Percentiles rank a stretch among this genome's conserved stretches.
phyloP scores from a whole-genome alignment of 2,329 filamentous ascomycete genomes.

The Aspergillus sp. region DNA sequence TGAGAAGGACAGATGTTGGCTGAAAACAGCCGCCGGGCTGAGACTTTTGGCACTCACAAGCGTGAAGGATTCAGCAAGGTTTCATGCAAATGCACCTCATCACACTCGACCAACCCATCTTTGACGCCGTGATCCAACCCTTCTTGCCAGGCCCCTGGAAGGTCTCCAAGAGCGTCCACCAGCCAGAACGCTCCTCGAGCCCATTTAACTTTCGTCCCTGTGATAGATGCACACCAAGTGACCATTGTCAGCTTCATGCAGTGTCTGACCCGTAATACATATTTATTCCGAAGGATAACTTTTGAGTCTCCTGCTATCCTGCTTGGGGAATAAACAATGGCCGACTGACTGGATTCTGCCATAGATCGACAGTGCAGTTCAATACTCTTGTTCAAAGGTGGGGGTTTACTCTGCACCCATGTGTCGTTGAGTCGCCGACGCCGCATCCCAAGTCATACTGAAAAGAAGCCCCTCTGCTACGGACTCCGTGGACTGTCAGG shows the following conservation, averaged over 20 bases:
- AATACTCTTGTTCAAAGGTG: not conserved
- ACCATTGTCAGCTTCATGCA: constrained; percentile 9
- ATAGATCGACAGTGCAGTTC: not conserved
- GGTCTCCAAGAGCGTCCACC: constrained; percentile 5
- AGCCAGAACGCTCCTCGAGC: not conserved
- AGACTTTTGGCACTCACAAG: constrained; percentile 7
- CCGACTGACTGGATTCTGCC: not conserved
- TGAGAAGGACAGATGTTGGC: not conserved
- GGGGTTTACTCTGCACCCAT: not conserved
- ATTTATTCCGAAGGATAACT: not conserved
- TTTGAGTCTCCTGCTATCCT: not conserved
- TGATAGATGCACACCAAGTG: constrained; percentile 8
- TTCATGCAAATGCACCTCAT: constrained; percentile 22
- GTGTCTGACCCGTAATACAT: constrained; percentile 7
- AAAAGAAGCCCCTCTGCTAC: not conserved
- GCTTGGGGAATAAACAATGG: not conserved
- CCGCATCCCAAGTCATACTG: not conserved
- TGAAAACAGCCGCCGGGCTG: constrained; percentile 13
- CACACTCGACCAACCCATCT: constrained; percentile 17
- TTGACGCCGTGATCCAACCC: constrained; percentile 25
- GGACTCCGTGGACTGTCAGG: not conserved
- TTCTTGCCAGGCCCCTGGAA: not conserved
- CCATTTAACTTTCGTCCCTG: constrained; percentile 1
- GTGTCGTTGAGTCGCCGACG: not conserved
- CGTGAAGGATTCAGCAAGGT: constrained; percentile 18